Evolutionary conservation across 2,329 filamentous ascomycete genomes (phyloP), one percentile per base, ranked within the genome.

Genomic region (Chalaropsis ovoidea): DNA sequence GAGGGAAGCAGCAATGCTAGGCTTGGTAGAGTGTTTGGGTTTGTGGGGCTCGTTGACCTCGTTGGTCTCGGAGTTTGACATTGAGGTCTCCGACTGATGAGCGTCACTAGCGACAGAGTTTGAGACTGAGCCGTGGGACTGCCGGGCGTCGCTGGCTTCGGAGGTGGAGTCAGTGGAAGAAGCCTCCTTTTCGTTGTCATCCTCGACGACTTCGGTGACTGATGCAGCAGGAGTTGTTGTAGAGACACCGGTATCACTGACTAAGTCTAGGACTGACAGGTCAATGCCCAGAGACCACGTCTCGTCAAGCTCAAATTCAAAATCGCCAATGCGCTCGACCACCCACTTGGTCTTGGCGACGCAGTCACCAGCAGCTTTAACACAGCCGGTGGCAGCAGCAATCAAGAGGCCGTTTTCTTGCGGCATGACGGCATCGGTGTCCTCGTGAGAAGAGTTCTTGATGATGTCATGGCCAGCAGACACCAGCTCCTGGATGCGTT

Each of bases 281-380:
- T 85, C 82, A 63, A 86, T 79, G 7, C 80, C 81, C 31, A 88
- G 75, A 39, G 79, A 75, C 56, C 62, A 64, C 6, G 54, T 39
- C 69, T 72, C 75, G 69, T 88, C 84, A 65, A 89, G 80, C 73
- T 95, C 90, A 70, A 92, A 85, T 74, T 96, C 91, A 69, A 96
- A 95, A 74, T 96, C 92, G 22, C 92, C 91, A 69, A 94, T 90
- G 68, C 88, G 83, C 75, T 96, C 91, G 67, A 99, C 87, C 56
- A 95, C 85, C 73, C 84, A 81, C 71, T 90, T 90, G 11, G 92
- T 88, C 76, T 92, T 93, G 6, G 88, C 86, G 22, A 96, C 88
- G 74, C 93, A 96, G 70, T 96, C 91, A 49, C 93, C 93, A 56
- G 92, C 91, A 24, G 90, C 88, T 70, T 90, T 87, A 31, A 99